Base-by-base conservation (phyloP, 176 grass and related monocot genomes). In the Elymus sibiricus region DNA sequence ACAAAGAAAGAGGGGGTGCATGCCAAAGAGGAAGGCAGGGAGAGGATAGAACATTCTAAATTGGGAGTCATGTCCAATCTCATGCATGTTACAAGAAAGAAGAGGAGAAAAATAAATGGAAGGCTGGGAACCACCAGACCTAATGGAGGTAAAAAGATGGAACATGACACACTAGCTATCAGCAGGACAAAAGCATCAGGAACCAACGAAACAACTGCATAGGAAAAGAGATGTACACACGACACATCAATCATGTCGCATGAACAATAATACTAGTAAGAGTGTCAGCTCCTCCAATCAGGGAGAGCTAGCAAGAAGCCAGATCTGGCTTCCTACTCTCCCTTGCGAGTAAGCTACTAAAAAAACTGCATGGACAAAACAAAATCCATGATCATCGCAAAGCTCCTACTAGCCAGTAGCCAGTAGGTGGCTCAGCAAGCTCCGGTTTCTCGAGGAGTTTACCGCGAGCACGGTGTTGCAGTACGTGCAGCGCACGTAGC, bases 401-500 rank as follows among this genome's bases (percentile, higher is more conserved):
- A 62, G 79, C 74, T 31, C 37, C 22, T 27, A 7, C 53, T 58
- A 22, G 53, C 53, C 53, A 58, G 53, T 53, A 19, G 69, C 16
- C 17, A 42, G 76, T 70, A 74, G 81, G 55, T 37, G 14, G 76
- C 17, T 68, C 72, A 17, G 6, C 35, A n/a, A 37, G 53, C 25
- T 59, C 75, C 68, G 84, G 44, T 86, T 68, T 91, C 80, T 85
- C 83, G 87, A 92, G 77, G 92, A 98, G 90, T 89, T 94, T 94
- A 98, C 97, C 90, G 88, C 88, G 79, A 99, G 97, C 65, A 94
- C 90, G 66, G 90, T 90, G 76, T 88, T 96, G 88, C 97, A 99
- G 91, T 91, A 99, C 82, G 90, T 92, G 94, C 97, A 99, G 89
- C 91, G 86, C n/a, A 98, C 91, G 82, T 91, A 96, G 90, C 94